Base-by-base conservation (phyloP, 1,139 yeast species). In the Wickerhamiella infanticola region DNA sequence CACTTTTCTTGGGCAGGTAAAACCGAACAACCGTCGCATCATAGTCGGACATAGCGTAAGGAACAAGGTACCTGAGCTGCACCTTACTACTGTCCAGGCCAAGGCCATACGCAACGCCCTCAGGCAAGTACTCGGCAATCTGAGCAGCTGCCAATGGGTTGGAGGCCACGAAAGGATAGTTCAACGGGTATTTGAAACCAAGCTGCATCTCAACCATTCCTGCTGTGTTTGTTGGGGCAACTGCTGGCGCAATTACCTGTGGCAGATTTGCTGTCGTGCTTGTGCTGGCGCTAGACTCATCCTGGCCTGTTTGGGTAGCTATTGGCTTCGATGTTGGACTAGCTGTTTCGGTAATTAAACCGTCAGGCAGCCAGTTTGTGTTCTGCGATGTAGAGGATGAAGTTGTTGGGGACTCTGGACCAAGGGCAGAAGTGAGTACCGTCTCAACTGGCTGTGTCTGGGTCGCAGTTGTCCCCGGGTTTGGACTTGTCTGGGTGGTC, bases 91-190 rank as follows among this genome's bases (percentile, higher is more conserved):
- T 42, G 40, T 55, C 56, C 25, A 59, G 48, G 24, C 53, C 55
- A 40, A 66, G 52, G 6, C 68, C 70, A 43, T 59, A 55, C 3
- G 66, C 61, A 18, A 67, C 47, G 24, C 70, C 72, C 38, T 51
- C 50, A 5, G 72, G 71, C 45, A 67, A 54, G 53, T 63, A 65
- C 40, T 63, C 58, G 52, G 67, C 66, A 45, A 67, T 63, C 55
- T 67, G 72, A 8, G 72, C 70, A 5, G 66, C 70, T 3, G 70
- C 58, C 25, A 66, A 51, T 9, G 70, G 67, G 51, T 66, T 58
- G 35, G 54, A 51, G 6, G 63, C 69, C 35, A 67, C 64, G 53
- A 66, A 66, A 35, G 63, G 65, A 50, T 68, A 67, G 54, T 67
- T 67, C 43, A 67, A 56, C 3, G 63, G 56, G 47, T 63, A 63